Conservation (phyloP, 2,329 filamentous ascomycete genomes). For the Coleophoma eucalyptorum region DNA sequence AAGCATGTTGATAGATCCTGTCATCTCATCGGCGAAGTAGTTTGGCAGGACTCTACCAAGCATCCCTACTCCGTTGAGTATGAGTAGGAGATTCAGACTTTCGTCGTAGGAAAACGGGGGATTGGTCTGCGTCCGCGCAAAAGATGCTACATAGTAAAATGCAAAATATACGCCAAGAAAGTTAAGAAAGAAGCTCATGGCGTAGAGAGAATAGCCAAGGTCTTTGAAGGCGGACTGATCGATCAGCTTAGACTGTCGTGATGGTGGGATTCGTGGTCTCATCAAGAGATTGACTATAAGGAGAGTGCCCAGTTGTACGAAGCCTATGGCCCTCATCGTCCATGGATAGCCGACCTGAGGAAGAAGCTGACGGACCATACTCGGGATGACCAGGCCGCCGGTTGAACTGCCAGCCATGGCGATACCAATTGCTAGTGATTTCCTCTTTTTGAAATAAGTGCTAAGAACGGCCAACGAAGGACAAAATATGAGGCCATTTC, state of each 20-base stretch:
- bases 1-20: slow-evolving; percentile 47
- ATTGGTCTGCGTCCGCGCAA: slow-evolving; percentile 32
- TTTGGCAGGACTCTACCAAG: slow-evolving; percentile 43
- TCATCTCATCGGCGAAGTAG: slow-evolving; percentile 37
- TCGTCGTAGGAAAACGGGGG: slow-evolving; percentile 28
- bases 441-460: slow-evolving; percentile 33
- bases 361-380: slow-evolving; percentile 40
- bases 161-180: slow-evolving; percentile 36
- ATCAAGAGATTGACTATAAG: slow-evolving; percentile 30
- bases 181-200: slow-evolving; percentile 29
- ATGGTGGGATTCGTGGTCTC: slow-evolving; percentile 32
- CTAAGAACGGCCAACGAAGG: slow-evolving; percentile 56
- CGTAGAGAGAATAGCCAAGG: slow-evolving; percentile 36
- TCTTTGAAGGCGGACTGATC: slow-evolving; percentile 40
- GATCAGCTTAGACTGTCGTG: slow-evolving; percentile 34
- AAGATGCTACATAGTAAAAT: slow-evolving; percentile 22
- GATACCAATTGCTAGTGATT: slow-evolving; percentile 29
- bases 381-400: slow-evolving; percentile 61
- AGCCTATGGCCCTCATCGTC: slow-evolving; percentile 39
- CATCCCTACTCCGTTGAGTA: slow-evolving; percentile 48
- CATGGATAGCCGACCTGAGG: slow-evolving; percentile 36
- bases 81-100: slow-evolving; percentile 43
- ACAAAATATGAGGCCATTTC: slow-evolving; percentile 36
- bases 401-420: slow-evolving; percentile 51
- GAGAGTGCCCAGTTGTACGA: slow-evolving; percentile 35